Percentiles rank a stretch among this genome's conserved stretches.
phyloP scores from a whole-genome alignment of 2,329 filamentous ascomycete genomes.

The Penicillium thymicola region DNA sequence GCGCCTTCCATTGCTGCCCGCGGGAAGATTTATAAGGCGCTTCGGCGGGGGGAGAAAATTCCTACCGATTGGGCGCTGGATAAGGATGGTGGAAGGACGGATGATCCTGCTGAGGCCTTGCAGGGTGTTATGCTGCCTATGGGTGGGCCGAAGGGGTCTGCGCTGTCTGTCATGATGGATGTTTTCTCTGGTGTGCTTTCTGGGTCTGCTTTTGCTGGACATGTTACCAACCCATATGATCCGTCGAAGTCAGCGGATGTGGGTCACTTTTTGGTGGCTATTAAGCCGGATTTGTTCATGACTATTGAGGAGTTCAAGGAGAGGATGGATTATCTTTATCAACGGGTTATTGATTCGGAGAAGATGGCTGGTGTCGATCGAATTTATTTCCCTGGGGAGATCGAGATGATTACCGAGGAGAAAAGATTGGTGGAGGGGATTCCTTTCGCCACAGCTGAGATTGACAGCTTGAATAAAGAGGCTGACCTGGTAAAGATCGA shows the following conservation, averaged over 20 bases:
- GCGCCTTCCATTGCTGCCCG: constrained; percentile 45
- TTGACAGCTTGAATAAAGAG: constrained; percentile 22
- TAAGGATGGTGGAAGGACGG: constrained; percentile 63
- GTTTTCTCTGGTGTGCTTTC: constrained; percentile 77
- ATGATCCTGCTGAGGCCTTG: constrained; percentile 68
- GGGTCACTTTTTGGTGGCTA: constrained; percentile 68
- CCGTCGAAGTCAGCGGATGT: constrained; percentile 66
- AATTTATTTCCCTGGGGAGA: constrained; percentile 58
- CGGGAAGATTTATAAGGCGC: constrained; percentile 47
- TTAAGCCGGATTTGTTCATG: constrained; percentile 75
- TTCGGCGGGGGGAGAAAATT: constrained; percentile 43
- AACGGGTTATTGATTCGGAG: constrained; percentile 52
- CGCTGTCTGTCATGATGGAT: constrained; percentile 80
- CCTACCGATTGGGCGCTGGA: constrained; percentile 69
- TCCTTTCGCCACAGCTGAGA: constrained; percentile 20
- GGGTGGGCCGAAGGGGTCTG: constrained; percentile 80
- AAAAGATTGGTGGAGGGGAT: constrained; percentile 30
- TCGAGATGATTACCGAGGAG: constrained; percentile 51
- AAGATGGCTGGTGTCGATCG: constrained; percentile 53
- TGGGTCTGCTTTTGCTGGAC: constrained; percentile 72
- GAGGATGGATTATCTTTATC: constrained; percentile 57
- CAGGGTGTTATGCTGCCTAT: constrained; percentile 81
- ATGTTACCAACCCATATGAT: constrained; percentile 75
- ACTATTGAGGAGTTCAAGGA: constrained; percentile 64
- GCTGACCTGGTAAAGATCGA: constrained; percentile 18